phyloP scores from a whole-genome alignment of 345 rosid species.

The Bruguiera sexangula region DNA sequence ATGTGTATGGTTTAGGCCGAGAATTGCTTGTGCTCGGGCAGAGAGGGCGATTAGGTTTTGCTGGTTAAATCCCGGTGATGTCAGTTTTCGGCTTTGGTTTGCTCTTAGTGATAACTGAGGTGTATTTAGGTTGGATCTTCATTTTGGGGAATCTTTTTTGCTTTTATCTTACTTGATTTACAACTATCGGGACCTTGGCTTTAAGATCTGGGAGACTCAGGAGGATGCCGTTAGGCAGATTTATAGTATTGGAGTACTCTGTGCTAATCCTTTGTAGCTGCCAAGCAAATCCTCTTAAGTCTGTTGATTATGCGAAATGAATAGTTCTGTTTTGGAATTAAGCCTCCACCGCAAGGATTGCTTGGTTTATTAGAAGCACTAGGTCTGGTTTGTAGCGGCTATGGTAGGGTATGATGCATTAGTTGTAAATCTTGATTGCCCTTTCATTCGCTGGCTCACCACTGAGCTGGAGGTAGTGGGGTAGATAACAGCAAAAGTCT shows the following conservation, averaged over 20 bases:
- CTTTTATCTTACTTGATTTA: background rate
- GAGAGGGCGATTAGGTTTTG: constrained; percentile 3
- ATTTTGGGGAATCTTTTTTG: background rate
- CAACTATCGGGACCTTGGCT: background rate
- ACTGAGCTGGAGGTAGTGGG: too few species aligned
- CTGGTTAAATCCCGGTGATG: background rate
- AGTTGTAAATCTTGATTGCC: too few species aligned
- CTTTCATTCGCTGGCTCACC: too few species aligned
- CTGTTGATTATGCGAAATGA: background rate
- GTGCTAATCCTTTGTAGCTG: background rate
- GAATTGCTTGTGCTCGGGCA: too few species aligned
- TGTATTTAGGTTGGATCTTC: background rate
- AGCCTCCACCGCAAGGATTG: too few species aligned
- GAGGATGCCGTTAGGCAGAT: background rate
- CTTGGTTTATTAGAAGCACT: too few species aligned
- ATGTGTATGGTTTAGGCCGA: too few species aligned
- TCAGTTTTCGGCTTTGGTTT: background rate
- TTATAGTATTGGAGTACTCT: background rate
- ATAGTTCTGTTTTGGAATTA: too few species aligned
- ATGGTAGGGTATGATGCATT: too few species aligned
- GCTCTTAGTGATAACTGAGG: background rate
- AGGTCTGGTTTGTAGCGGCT: too few species aligned
- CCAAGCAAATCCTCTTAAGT: background rate
- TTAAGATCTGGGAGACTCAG: background rate
- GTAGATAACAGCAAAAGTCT: too few species aligned